These are phyloP conservation scores for Yarrowia alimentaria DNA, from an alignment of 805 yeast genomes.

Conservation along the genomic window DNA sequence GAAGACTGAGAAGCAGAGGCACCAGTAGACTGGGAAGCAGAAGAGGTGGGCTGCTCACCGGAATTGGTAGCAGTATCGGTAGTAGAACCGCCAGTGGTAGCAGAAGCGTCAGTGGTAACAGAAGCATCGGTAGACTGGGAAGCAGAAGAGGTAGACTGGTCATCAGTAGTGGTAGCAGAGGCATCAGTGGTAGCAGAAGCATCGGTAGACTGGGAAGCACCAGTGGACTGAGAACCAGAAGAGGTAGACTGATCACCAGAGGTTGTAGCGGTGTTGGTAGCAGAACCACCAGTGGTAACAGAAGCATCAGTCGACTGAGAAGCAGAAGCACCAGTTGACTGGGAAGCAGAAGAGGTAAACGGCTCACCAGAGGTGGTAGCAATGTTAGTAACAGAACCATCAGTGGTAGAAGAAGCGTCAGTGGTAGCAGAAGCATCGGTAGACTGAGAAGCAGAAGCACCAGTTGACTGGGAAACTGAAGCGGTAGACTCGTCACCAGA, in stretches of 20 bases:
- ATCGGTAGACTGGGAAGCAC: too few relatives aligned
- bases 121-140: background rate
- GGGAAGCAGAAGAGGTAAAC: background rate
- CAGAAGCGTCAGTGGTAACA: background rate
- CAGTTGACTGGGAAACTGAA: too few relatives aligned
- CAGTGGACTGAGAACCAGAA: background rate
- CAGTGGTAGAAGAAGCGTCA: too few relatives aligned
- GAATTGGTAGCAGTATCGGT: background rate
- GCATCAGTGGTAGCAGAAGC: background rate
- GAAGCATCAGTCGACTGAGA: background rate
- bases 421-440: background rate
- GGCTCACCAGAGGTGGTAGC: background rate
- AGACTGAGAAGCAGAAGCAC: background rate
- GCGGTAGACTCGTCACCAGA: background rate
- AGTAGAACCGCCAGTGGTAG: background rate
- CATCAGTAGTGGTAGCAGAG: background rate
- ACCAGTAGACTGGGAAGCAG: slow-evolving; percentile 1
- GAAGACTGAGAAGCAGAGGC: background rate
- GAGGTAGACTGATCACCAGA: background rate
- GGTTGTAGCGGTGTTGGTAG: background rate
- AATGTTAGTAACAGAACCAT: too few relatives aligned
- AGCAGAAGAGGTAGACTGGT: background rate
- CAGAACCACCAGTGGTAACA: background rate
- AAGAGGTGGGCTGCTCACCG: background rate
- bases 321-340: background rate